Conservation (phyloP, 2,329 filamentous ascomycete species). For the Xylariaceae sp. region DNA sequence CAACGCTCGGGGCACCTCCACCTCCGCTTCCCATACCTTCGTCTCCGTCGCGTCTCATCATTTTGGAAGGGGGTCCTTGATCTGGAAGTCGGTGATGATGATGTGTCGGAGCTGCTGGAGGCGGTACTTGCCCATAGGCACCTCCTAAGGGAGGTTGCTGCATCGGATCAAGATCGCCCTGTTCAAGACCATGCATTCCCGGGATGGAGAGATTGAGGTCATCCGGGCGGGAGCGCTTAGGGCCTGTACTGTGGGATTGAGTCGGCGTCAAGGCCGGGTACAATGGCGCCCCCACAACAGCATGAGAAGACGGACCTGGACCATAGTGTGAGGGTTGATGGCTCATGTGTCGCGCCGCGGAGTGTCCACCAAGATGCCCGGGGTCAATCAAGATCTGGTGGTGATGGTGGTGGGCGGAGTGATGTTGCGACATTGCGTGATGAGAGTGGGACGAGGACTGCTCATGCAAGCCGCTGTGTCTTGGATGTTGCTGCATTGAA, state of each 20-base stretch:
- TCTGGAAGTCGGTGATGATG: conserved; percentile 79
- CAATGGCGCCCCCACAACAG: conserved; percentile 44
- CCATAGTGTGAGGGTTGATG: conserved; percentile 53
- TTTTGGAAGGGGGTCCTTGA: conserved; percentile 62
- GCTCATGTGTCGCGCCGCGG: conserved; percentile 42
- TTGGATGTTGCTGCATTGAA: conserved; percentile 47
- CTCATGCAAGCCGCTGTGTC: conserved; percentile 44
- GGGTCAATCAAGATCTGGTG: conserved; percentile 54
- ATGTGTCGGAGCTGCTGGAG: conserved; percentile 52
- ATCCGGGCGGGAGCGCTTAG: conserved; percentile 53
- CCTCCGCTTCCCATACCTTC: conserved; percentile 38
- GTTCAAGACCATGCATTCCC: conserved; percentile 48
- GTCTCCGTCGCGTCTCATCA: conserved; percentile 56
- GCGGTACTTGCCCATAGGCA: conserved; percentile 44
- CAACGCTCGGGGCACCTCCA: conserved; percentile 71
- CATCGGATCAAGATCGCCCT: conserved; percentile 51
- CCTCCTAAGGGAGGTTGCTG: conserved; percentile 49
- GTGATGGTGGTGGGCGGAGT: conserved; percentile 47
- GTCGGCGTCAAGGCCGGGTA: conserved; percentile 46
- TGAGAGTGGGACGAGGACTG: conserved; percentile 36
- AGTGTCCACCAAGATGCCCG: conserved; percentile 48
- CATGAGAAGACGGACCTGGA: conserved; percentile 40
- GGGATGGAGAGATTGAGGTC: conserved; percentile 53
- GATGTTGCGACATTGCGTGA: conserved; percentile 40
- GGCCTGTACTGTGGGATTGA: conserved; percentile 31